These are phyloP conservation scores for Spizellomyces sp. DNA, from an alignment of 192 early-diverging fungal species.

Conservation along the genomic window DNA sequence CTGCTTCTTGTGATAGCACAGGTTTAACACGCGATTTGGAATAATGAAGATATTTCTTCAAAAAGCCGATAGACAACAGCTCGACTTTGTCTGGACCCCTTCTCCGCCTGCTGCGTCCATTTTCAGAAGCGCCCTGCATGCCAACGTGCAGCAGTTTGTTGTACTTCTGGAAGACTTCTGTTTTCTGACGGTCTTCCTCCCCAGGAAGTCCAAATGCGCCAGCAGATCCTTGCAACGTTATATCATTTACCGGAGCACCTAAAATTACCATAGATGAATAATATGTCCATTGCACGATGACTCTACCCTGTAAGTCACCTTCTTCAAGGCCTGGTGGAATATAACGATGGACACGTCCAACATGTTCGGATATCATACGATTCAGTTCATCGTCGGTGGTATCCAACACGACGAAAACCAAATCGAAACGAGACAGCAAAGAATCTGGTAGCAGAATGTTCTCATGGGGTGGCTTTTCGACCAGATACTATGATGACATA, in stretches of 20 bases:
- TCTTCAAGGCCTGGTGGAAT: conserved; percentile 81
- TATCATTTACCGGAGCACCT: conserved; percentile 53
- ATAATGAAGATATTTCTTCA: conserved; percentile 96
- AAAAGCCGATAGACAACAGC: conserved; percentile 80
- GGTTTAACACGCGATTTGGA: conserved; percentile 87
- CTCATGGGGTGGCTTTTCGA: conserved; percentile 81
- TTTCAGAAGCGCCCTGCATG: conserved; percentile 41
- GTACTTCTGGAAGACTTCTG: conserved; percentile 85
- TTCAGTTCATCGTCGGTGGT: conserved; percentile 83
- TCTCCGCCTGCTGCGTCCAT: conserved; percentile 28
- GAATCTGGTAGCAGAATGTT: conserved; percentile 96
- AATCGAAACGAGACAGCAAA: conserved; percentile 94
- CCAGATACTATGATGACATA: conserved; percentile 69
- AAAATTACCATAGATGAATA: not conserved
- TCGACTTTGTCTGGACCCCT: conserved; percentile 47
- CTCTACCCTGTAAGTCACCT: conserved; percentile 39
- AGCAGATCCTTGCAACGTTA: conserved; percentile 33
- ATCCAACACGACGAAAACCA: conserved; percentile 95
- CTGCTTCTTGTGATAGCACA: conserved; percentile 76
- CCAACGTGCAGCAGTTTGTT: conserved; percentile 82
- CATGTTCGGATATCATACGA: conserved; percentile 87
- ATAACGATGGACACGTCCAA: conserved; percentile 93
- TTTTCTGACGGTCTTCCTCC: conserved; percentile 52
- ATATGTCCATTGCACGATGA: not conserved
- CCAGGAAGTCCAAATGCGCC: conserved; percentile 19